Base-by-base conservation (phyloP, 345 rosid genomes). In the Pelargonium nanum region DNA sequence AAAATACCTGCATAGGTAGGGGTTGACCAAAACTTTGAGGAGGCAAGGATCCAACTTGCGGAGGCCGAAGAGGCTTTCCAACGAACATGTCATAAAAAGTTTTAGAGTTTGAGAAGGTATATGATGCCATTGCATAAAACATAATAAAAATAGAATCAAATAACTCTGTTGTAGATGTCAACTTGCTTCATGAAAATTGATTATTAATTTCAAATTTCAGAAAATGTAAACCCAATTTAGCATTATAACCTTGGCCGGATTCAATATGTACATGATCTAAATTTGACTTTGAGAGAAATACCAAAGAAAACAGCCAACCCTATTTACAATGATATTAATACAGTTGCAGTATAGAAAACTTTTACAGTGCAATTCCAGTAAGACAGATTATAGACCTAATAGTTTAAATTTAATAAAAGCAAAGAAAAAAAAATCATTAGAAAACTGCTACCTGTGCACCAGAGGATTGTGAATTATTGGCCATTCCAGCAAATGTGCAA, bases 21-120 rank as follows among this genome's bases (percentile, higher is more conserved):
- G 62, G 53, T 58, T 67, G 53, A n/a, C 57, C 67, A 55, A 65
- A 74, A 58, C 28, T 66, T 65, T 69, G 72, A 57, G 77, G 68
- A 61, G 72, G 74, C 70, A 73, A 40, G 30, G 77, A 63, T 59
- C 81, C 76, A 73, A 68, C 68, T 13, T 68, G 50, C 61, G 72
- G 58, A 68, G 78, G 72, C 72, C 76, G 58, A 22, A 70, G 61
- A 64, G 75, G 68, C 77, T 75, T 40, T 40, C 15, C 16, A 0
- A 40, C 15, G 48, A 2, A 40, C 48, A 40, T 40, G 48, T 2
- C 48, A 40, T 40, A 40, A 40, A 40, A 40, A 28, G 10, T 8
- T 40, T 40, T 12, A 40, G 48, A 40, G 15, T 40, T 40, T 30
- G 40, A 17, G 16, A 0, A 10, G 15, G 48, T 10, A 40, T 40